Evolutionary conservation across 2,329 filamentous ascomycete species (phyloP), one percentile per base, ranked within the genome.

Genomic region (Cercospora sp.): DNA sequence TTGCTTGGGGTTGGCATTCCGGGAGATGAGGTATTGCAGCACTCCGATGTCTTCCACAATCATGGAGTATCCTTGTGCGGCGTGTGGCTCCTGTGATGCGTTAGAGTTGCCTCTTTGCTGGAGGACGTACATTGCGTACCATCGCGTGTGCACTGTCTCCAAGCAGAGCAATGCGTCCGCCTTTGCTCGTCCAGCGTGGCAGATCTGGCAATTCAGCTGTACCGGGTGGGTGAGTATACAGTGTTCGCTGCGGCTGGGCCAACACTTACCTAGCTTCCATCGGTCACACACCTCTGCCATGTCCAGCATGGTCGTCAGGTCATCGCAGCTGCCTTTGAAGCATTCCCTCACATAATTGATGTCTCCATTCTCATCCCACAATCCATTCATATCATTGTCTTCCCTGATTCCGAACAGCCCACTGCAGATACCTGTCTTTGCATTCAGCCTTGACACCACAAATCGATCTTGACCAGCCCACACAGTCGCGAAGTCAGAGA

Each of bases 71-170:
- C 66, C 66, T 65, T 68, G 66, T 2, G 66, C 66, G 7, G 63
- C 63, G 58, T 68, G 53, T 3, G 66, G 66, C 33, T 65, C 55
- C 63, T 65, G 40, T 23, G 3, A 23, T 16, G 16, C 10, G 31
- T 65, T 18, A 65, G 33, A 5, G 5, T 18, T 13, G 3, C 13
- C 10, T 55, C 26, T 3, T 1, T 13, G 26, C 16, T 13, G 26
- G 1, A 16, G 30, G 13, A 18, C 12, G 1, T 28, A 20, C 3
- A 5, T 16, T 7, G 30, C 63, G 33, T 33, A 65, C 62, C 66
- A 68, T 68, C 10, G 66, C 62, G 58, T 68, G 66, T 30, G 66
- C 66, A 40, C 62, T 65, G 42, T 68, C 66, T n/a, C 66, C 66
- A 5, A 68, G 48, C 5, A 68, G 51, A 51, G 59, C 66, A 16